Conservation (phyloP, 2,329 filamentous ascomycete species). For the Monosporascus sp. region DNA sequence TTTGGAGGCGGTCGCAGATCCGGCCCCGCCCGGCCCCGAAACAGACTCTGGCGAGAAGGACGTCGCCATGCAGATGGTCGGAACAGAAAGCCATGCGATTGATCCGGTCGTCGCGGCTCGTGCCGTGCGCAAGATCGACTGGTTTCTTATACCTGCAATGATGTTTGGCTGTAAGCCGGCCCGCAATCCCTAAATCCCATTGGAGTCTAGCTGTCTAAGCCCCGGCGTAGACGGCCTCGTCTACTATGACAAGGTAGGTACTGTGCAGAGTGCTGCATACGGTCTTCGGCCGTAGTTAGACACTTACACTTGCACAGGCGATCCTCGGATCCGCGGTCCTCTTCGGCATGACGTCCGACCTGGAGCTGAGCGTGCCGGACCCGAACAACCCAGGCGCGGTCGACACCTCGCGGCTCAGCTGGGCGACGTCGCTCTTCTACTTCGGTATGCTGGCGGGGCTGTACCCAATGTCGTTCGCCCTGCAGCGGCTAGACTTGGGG, state of each 20-base stretch:
- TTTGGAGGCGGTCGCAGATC: neutral
- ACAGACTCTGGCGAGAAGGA: slow-evolving; percentile 38
- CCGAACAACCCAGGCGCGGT: slow-evolving; percentile 46
- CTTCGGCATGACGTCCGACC: slow-evolving; percentile 71
- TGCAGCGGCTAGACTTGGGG: slow-evolving; percentile 65
- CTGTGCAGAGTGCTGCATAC: neutral
- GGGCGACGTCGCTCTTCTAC: slow-evolving; percentile 77
- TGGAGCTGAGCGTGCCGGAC: slow-evolving; percentile 52
- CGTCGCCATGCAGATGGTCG: slow-evolving; percentile 54
- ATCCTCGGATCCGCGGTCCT: slow-evolving; percentile 51
- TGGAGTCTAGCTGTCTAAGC: neutral
- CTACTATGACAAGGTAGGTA: slow-evolving; percentile 61
- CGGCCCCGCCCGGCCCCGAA: neutral
- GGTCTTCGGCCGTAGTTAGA: neutral
- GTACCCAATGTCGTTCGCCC: slow-evolving; percentile 67
- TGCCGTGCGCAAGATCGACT: slow-evolving; percentile 62
- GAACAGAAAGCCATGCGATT: slow-evolving; percentile 47
- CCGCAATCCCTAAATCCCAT: no score
- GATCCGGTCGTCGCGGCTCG: slow-evolving; percentile 51
- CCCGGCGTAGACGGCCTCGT: slow-evolving; percentile 52
- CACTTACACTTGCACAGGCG: neutral
- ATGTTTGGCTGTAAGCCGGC: slow-evolving; percentile 39
- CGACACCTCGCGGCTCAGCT: slow-evolving; percentile 64
- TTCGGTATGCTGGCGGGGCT: slow-evolving; percentile 72
- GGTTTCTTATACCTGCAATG: slow-evolving; percentile 65